Evolutionary conservation across 768 basidiomycete species (phyloP).

Genomic region (Amanita exitialis): DNA sequence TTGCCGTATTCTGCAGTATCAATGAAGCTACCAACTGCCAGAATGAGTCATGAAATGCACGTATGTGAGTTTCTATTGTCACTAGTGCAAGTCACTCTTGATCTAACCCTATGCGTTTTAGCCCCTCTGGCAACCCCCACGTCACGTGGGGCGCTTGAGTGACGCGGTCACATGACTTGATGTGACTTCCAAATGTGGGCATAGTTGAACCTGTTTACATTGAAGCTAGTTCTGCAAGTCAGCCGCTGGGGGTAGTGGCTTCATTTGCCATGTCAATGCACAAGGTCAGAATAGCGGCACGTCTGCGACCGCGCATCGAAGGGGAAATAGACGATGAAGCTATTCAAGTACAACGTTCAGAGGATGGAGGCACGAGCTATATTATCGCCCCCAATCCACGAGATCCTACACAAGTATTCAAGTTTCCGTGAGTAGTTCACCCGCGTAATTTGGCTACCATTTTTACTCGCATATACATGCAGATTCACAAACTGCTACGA

Average conservation of each 20-base stretch:
- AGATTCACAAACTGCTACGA: conserved; percentile 76
- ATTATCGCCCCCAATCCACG: conserved; percentile 66
- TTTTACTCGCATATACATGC: conserved; percentile 3
- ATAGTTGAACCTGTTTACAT: neutral
- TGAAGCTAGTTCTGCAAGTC: neutral
- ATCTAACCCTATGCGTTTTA: neutral
- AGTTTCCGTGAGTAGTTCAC: conserved; percentile 52
- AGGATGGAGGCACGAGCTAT: conserved; percentile 28
- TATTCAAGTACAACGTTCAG: conserved; percentile 40
- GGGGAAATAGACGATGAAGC: conserved; percentile 55
- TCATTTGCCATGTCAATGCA: conserved; percentile 20
- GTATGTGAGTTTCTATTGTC: neutral
- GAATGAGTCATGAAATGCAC: neutral
- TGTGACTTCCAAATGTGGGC: conserved; percentile 4
- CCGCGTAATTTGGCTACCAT: neutral
- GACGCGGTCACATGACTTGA: conserved; percentile 10
- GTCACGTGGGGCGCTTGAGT: neutral
- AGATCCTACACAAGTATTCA: conserved; percentile 60
- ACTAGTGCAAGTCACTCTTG: too few relatives aligned
- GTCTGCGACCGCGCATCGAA: conserved; percentile 55
- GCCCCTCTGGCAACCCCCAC: neutral
- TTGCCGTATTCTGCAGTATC: too few relatives aligned
- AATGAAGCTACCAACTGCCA: too few relatives aligned
- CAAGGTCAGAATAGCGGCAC: conserved; percentile 64
- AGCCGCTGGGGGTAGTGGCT: neutral